Base-by-base conservation (phyloP, 371 early-diverging fungal genomes). In the Smittium culicis region DNA sequence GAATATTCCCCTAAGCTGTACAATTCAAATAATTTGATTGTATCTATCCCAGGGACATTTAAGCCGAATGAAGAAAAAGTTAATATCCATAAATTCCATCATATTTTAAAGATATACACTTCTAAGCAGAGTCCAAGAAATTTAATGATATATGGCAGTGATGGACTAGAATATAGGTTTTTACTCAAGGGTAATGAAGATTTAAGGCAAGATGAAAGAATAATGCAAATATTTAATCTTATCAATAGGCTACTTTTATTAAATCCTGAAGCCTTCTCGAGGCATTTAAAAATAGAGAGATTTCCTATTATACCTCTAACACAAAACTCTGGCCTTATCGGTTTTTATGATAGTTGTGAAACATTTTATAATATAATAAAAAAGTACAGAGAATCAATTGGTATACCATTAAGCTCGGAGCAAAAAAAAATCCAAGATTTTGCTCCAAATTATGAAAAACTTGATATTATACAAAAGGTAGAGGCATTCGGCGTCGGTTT, bases 151-250 rank as follows among this genome's bases (percentile, higher is more conserved):
- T 78, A 81, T 45, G 98, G 97, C 54, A 88, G 85, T 62, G 93
- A 97, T 71, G 96, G 98, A 28, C 81, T 82, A 32, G 90, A 89
- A 28, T 95, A 96, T 73, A 89, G 88, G 76, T 98, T 85, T 71
- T 72, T 96, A 66, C 81, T 97, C 67, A 98, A 98, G 82, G 98
- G 94, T 11, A 95, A 94, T 72, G 98, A 97, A 80, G 98, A 98
- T 82, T 77, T 98, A 35, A 88, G 98, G 63, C 96, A 96, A 77
- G 98, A 98, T 76, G 98, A 98, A 80, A 88, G 98, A 66, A 96
- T 96, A 17, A 98, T 98, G 97, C 98, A 98, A 77, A 75, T 97
- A 62, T 98, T 98, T 81, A 96, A 94, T 1, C 85, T 98, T 32
- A 90, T 98, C 64, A 98, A 97, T 74, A 94, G 92, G 5, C 72